Percentiles rank a stretch among this genome's conserved stretches.
Conservation (phyloP, 2,329 filamentous ascomycete species). For the Proliferodiscus dingleyae region DNA sequence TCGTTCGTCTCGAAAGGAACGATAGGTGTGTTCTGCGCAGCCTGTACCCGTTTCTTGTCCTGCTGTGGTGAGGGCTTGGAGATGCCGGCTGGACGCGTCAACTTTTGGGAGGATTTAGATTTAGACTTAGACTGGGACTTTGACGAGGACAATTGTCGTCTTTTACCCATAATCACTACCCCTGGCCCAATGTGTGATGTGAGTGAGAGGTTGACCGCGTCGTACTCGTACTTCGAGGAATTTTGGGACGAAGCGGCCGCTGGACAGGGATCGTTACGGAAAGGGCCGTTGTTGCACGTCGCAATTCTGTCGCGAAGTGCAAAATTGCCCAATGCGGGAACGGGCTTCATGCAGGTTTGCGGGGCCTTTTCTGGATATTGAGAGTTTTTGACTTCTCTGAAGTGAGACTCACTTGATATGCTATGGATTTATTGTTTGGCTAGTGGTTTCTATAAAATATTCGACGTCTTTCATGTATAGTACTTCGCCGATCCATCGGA, state of each 20-base stretch:
- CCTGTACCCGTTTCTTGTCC: conserved; percentile 10
- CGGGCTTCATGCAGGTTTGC: no score
- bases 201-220: no score
- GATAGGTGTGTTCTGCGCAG: conserved; percentile 40
- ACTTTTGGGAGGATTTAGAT: conserved; percentile 7
- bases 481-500: no score
- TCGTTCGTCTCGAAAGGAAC: conserved; percentile 66
- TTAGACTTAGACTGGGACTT: conserved; percentile 8
- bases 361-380: no score
- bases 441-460: no score
- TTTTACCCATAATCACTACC: conserved; percentile 17
- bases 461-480: no score
- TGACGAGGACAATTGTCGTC: conserved; percentile 13
- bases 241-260: not conserved
- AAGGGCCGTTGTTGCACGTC: conserved; percentile 6
- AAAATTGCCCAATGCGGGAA: not conserved
- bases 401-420: no score
- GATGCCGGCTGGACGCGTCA: conserved; percentile 14
- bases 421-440: no score
- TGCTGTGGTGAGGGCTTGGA: conserved; percentile 11
- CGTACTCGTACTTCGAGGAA: not conserved
- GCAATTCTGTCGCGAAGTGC: conserved; percentile 5
- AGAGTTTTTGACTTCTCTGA: no score
- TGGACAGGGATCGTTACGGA: not conserved
- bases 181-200: no score